Percentiles rank a stretch among this genome's conserved stretches.
Evolutionary conservation across 495 filamentous ascomycete genomes (phyloP).

Genomic region (Trichocladium antarcticum): DNA sequence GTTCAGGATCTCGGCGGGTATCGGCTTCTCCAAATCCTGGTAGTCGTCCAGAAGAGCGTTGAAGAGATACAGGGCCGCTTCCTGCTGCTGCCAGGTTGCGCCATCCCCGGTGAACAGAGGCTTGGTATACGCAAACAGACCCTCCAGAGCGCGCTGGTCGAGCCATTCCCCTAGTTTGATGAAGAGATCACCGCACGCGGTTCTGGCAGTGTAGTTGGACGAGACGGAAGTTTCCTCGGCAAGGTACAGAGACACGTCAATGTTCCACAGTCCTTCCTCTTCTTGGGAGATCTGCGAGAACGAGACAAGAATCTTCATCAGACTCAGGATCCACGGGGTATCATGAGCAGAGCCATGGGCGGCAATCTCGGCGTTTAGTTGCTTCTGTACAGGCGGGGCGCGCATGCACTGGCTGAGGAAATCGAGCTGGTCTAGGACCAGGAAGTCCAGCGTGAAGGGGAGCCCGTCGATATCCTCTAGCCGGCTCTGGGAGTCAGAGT

Average conservation of each 20-base stretch:
- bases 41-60: constrained; percentile 74
- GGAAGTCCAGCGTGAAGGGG: constrained; percentile 90
- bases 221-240: constrained; percentile 91
- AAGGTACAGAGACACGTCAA: constrained; percentile 89
- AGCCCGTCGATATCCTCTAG: constrained; percentile 83
- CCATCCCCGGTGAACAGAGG: constrained; percentile 46
- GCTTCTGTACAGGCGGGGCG: constrained; percentile 71
- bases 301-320: constrained; percentile 68
- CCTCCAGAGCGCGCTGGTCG: constrained; percentile 55
- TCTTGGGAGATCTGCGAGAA: constrained; percentile 90
- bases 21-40: constrained; percentile 54
- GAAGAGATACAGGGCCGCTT: constrained; percentile 73
- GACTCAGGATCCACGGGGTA: constrained; percentile 65
- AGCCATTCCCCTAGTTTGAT: constrained; percentile 94
- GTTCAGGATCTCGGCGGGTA: constrained; percentile 53
- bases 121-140: constrained; percentile 60
- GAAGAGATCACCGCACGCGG: constrained; percentile 78
- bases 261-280: constrained; percentile 90
- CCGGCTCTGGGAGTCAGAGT: constrained; percentile 72
- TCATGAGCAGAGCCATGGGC: constrained; percentile 44
- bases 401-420: constrained; percentile 80
- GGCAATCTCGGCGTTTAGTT: constrained; percentile 62
- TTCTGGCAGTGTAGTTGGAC: constrained; percentile 91
- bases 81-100: constrained; percentile 51
- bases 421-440: constrained; percentile 86